Percentiles rank a stretch among this genome's conserved stretches.
phyloP scores from a whole-genome alignment of 2,329 filamentous ascomycete species.

The Sarocladium kiliense region DNA sequence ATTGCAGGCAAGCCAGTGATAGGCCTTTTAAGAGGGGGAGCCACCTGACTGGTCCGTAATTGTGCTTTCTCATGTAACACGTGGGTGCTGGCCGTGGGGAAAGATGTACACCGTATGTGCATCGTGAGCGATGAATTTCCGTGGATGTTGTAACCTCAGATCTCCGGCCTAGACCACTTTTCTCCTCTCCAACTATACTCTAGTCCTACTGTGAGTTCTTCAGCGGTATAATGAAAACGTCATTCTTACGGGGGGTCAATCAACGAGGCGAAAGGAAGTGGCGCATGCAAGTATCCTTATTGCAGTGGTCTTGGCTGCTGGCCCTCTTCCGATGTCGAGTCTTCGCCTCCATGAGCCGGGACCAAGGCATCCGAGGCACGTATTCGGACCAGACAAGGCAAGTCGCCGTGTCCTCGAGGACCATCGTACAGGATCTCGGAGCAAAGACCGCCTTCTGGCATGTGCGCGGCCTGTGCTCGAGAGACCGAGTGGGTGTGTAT shows the following conservation, averaged over 20 bases:
- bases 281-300: background rate
- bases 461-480: background rate
- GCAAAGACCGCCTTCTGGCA: background rate
- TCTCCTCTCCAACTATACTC: background rate
- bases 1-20: background rate
- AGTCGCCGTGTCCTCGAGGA: background rate
- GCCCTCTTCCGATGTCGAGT: background rate
- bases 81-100: background rate
- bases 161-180: background rate
- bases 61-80: background rate
- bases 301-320: background rate
- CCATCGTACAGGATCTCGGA: slow-evolving; percentile 5
- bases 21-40: background rate
- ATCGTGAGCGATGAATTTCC: slow-evolving; percentile 4
- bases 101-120: background rate
- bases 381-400: background rate
- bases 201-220: no score
- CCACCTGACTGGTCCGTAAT: no score
- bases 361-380: background rate
- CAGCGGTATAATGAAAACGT: no score
- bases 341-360: background rate
- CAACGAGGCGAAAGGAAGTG: no score
- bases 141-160: slow-evolving; percentile 4
- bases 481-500: background rate
- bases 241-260: no score